phyloP scores from a whole-genome alignment of 169 alveolate genomes.

The Plasmodium knowlesi region DNA sequence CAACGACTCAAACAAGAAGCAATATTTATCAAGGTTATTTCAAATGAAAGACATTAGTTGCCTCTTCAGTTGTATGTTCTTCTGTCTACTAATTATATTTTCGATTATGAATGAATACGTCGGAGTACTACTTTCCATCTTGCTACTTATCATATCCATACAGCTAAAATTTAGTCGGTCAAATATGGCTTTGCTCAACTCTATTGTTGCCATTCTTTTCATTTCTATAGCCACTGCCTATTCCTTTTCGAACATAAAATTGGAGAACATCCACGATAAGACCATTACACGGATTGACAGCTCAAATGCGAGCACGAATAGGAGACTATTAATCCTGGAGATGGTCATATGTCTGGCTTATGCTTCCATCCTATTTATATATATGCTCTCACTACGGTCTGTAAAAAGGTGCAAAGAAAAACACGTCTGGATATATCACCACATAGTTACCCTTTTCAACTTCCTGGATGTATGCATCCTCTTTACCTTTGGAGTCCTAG shows the following conservation, averaged over 20 bases:
- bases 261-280: background rate
- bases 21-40: constrained; percentile 48
- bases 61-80: constrained; percentile 61
- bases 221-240: constrained; percentile 36
- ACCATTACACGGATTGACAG: background rate
- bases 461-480: constrained; percentile 36
- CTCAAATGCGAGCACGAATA: background rate
- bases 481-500: constrained; percentile 35
- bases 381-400: constrained; percentile 27
- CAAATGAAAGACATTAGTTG: constrained; percentile 67
- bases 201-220: constrained; percentile 28
- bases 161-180: constrained; percentile 51
- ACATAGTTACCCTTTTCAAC: constrained; percentile 40
- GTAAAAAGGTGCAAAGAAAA: background rate
- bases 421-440: constrained; percentile 53
- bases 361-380: constrained; percentile 36
- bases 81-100: constrained; percentile 54
- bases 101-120: constrained; percentile 30
- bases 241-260: constrained; percentile 16
- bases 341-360: constrained; percentile 16
- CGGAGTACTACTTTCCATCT: constrained; percentile 33
- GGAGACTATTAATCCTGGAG: constrained; percentile 14
- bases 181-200: constrained; percentile 39
- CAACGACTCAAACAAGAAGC: constrained; percentile 54
- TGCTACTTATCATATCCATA: constrained; percentile 50